Evolutionary conservation across 2,329 filamentous ascomycete genomes (phyloP).

Genomic region (Fusarium sp.): DNA sequence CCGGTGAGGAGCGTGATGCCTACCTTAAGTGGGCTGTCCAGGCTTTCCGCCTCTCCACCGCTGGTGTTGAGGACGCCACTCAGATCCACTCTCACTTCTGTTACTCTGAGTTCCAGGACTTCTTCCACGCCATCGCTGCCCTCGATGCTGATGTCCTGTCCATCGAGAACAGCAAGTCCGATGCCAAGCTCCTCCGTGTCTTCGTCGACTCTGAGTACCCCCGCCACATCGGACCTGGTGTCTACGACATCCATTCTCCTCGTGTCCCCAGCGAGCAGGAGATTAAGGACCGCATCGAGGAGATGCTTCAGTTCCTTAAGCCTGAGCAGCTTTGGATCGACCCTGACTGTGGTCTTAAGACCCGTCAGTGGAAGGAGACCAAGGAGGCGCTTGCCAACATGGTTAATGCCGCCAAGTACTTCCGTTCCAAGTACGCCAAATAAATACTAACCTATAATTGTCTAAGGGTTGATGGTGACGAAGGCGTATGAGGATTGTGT

Average conservation of each 20-base stretch:
- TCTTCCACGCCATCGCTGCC: constrained; percentile 99
- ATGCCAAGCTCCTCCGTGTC: constrained; percentile 98
- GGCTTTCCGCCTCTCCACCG: constrained; percentile 95
- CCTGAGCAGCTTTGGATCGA: constrained; percentile 99
- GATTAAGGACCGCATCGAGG: constrained; percentile 96
- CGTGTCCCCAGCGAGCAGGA: constrained; percentile 97
- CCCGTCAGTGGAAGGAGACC: constrained; percentile 97
- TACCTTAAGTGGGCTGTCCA: constrained; percentile 98
- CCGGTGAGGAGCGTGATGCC: constrained; percentile 93
- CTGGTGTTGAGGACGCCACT: constrained; percentile 92
- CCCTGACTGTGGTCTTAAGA: constrained; percentile 99
- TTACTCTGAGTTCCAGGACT: constrained; percentile 99
- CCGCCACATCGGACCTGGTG: constrained; percentile 97
- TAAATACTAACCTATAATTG: constrained; percentile 50
- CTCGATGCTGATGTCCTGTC: constrained; percentile 98
- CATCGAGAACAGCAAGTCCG: constrained; percentile 99
- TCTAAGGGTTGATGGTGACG: constrained; percentile 33
- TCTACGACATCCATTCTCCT: constrained; percentile 99
- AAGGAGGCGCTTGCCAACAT: constrained; percentile 96
- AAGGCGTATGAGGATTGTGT: constrained; percentile 44
- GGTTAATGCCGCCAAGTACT: constrained; percentile 98
- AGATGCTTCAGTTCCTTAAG: constrained; percentile 98
- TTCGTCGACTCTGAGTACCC: constrained; percentile 98
- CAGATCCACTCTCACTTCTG: constrained; percentile 99
- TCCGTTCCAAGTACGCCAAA: constrained; percentile 86